Percentiles rank a stretch among this genome's conserved stretches.
phyloP scores from a whole-genome alignment of 176 grass and related monocot species.

The Bolboschoenus planiculmis region DNA sequence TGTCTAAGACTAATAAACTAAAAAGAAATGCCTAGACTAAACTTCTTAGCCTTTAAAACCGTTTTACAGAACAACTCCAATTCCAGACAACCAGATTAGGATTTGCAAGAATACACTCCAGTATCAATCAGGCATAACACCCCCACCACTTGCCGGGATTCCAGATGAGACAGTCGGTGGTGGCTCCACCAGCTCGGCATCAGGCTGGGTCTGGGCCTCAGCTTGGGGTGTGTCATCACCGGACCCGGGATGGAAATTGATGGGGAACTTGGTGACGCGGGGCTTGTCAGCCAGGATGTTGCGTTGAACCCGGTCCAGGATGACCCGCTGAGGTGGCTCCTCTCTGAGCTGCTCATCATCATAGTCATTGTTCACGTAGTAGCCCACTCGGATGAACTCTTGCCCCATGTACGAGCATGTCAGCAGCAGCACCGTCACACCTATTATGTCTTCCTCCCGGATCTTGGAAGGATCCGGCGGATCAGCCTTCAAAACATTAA shows the following conservation, averaged over 20 bases:
- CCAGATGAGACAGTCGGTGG: constrained; percentile 37
- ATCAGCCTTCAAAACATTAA: constrained; percentile 55
- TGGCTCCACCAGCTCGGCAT: constrained; percentile 35
- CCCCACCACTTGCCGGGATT: constrained; percentile 26
- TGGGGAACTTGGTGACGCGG: constrained; percentile 94
- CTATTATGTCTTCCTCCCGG: constrained; percentile 91
- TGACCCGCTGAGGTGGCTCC: constrained; percentile 64
- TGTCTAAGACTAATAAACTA: constrained; percentile 11
- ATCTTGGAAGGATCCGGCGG: constrained; percentile 92
- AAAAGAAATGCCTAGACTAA: background rate
- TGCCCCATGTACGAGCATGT: constrained; percentile 95
- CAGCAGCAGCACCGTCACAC: constrained; percentile 84
- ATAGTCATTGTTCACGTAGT: constrained; percentile 98
- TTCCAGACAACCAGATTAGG: constrained; percentile 19
- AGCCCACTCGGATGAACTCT: constrained; percentile 97
- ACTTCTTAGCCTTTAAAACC: constrained; percentile 11
- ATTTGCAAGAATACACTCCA: background rate
- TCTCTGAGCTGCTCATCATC: constrained; percentile 91
- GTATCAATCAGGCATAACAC: constrained; percentile 25
- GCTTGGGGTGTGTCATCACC: constrained; percentile 39
- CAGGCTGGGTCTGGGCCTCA: constrained; percentile 38
- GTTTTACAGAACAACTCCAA: background rate
- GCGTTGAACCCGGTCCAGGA: constrained; percentile 80
- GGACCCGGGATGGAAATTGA: constrained; percentile 91
- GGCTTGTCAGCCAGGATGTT: constrained; percentile 96